Percentiles rank a stretch among this genome's conserved stretches.
phyloP scores from a whole-genome alignment of 2,329 filamentous ascomycete species.

The Aaosphaeria arxii region DNA sequence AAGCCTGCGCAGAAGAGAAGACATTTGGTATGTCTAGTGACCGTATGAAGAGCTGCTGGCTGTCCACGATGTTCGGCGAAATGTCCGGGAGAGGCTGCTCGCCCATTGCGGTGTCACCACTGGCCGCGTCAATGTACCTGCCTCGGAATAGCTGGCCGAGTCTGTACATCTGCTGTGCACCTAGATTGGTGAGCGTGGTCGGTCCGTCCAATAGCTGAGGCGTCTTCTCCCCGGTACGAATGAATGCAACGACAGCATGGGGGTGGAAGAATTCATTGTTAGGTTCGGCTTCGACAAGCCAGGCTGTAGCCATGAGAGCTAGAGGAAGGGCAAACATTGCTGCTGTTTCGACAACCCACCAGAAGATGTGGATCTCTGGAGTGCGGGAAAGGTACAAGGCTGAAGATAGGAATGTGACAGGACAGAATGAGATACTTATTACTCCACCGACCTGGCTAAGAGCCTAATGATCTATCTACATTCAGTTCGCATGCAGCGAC shows the following conservation, averaged over 20 bases:
- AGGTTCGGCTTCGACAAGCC: slow-evolving; percentile 16
- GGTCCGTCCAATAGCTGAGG: slow-evolving; percentile 35
- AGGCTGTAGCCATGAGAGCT: slow-evolving; percentile 21
- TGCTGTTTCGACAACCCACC: slow-evolving; percentile 3
- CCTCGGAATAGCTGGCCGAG: slow-evolving; percentile 52
- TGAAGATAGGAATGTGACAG: slow-evolving; percentile 1
- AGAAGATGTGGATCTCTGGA: neutral
- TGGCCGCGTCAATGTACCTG: slow-evolving; percentile 47
- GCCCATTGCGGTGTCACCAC: slow-evolving; percentile 18
- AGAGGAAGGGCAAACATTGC: slow-evolving; percentile 27
- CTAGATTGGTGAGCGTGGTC: slow-evolving; percentile 49
- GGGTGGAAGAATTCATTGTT: slow-evolving; percentile 28
- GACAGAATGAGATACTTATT: slow-evolving; percentile 11
- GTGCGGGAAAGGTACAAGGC: slow-evolving; percentile 4
- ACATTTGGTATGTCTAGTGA: slow-evolving; percentile 48
- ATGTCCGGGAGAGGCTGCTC: slow-evolving; percentile 37
- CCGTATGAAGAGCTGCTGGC: slow-evolving; percentile 47
- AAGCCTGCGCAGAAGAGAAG: slow-evolving; percentile 56
- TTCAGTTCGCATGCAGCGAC: slow-evolving; percentile 9
- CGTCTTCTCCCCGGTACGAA: slow-evolving; percentile 54
- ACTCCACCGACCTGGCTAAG: slow-evolving; percentile 1
- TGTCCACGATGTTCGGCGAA: slow-evolving; percentile 43
- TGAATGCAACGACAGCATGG: slow-evolving; percentile 53
- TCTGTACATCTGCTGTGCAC: slow-evolving; percentile 52
- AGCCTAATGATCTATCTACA: neutral